These are phyloP conservation scores for Simplicillium sp. DNA, from an alignment of 2,329 filamentous ascomycete genomes.

Conservation along the genomic window DNA sequence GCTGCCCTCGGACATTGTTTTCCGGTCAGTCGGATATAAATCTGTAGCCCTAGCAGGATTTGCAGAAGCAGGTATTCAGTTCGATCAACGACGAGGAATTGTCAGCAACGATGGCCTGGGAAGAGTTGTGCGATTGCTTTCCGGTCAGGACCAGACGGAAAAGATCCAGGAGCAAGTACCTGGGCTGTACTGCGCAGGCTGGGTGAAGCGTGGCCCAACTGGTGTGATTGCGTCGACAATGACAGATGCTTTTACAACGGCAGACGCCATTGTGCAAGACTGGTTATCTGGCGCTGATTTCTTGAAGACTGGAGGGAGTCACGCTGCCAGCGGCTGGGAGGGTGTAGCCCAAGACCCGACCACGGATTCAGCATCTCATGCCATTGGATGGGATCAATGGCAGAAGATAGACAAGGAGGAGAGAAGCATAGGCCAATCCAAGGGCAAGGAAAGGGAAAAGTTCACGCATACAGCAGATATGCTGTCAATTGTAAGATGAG, in stretches of 20 bases:
- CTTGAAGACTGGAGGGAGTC: conserved; percentile 14
- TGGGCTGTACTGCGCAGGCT: conserved; percentile 86
- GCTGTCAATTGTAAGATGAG: conserved; percentile 39
- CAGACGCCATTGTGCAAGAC: conserved; percentile 73
- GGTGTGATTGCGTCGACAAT: conserved; percentile 95
- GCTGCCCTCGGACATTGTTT: conserved; percentile 63
- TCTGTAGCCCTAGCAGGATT: conserved; percentile 71
- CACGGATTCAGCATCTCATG: conserved; percentile 42
- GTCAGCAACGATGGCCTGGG: conserved; percentile 77
- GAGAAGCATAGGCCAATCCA: conserved; percentile 49
- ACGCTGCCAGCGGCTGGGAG: conserved; percentile 56
- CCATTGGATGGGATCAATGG: conserved; percentile 82
- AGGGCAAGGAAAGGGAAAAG: conserved; percentile 73
- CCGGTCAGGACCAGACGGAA: conserved; percentile 12
- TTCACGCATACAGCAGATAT: conserved; percentile 49
- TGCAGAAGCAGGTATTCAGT: conserved; percentile 62
- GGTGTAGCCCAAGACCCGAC: conserved; percentile 53
- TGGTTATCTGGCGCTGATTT: conserved; percentile 44
- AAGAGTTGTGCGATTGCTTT: conserved; percentile 44
- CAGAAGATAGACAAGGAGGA: conserved; percentile 72
- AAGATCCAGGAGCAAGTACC: conserved; percentile 35
- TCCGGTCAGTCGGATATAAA: conserved; percentile 93
- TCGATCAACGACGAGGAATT: conserved; percentile 64
- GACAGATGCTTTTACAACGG: conserved; percentile 86
- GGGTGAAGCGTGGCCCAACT: conserved; percentile 91